Conservation (phyloP, 192 early-diverging fungal genomes). For the Phlyctochytrium arcticum region DNA sequence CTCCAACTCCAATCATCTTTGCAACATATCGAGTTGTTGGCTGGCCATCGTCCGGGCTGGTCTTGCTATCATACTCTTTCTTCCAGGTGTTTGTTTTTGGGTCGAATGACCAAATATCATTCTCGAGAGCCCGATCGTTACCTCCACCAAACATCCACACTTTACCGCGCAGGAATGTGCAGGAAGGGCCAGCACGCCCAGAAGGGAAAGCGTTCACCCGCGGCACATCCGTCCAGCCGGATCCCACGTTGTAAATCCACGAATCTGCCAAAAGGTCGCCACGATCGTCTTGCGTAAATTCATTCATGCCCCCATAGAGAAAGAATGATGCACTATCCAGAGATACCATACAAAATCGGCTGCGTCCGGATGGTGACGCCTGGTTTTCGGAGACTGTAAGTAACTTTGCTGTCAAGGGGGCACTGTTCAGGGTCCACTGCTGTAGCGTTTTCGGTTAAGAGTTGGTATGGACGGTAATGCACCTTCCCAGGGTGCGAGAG, state of each 20-base stretch:
- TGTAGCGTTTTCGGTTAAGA: no score
- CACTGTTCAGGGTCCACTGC: no score
- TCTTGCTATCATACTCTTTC: not conserved
- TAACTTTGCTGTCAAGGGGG: no score
- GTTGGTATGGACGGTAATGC: no score
- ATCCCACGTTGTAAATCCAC: not conserved
- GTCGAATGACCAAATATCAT: not conserved
- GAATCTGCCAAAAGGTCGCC: no score
- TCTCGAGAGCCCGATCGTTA: not conserved
- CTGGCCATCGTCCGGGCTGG: not conserved
- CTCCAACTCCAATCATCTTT: not conserved
- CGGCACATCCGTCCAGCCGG: not conserved
- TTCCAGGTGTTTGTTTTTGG: not conserved
- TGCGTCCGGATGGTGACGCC: not conserved
- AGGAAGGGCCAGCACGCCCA: not conserved
- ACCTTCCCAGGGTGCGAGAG: no score
- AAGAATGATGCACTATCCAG: not conserved
- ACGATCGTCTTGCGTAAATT: no score
- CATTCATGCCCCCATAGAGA: not conserved
- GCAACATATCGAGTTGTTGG: not conserved
- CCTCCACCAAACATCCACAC: not conserved
- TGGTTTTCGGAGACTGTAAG: no score
- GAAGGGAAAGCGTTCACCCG: not conserved
- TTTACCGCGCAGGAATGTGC: not conserved
- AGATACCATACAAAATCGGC: not conserved